Base-by-base conservation (phyloP, 1,284 basidiomycete species). In the Takashimella koratensis region DNA sequence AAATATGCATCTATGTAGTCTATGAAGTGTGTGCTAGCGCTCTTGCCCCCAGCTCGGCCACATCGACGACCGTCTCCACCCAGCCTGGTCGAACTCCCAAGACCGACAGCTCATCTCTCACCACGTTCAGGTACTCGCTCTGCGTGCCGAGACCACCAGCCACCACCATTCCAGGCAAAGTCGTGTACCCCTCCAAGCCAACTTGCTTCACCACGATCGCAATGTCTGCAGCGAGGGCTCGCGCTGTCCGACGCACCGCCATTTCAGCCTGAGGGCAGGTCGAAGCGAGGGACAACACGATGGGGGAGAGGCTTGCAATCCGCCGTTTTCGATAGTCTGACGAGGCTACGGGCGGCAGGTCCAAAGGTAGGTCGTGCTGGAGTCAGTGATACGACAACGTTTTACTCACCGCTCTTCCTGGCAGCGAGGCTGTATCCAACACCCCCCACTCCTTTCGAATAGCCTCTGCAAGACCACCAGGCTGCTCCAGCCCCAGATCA, bases 241-340 rank as follows among this genome's bases (percentile, higher is more conserved):
- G 65, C 1, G 84, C 81, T 45, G 80, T 81, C 0, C 68, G 50
- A 6, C 2, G 45, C 76, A 23, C 73, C 70, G 13, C 89, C 72
- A n/a, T 87, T 80, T 20, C 75, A 71, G 45, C 84, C 59, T 5
- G 86, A 85, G 43, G 87, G 77, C 30, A 79, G 75, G 64, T 88
- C 85, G 3, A 68, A 65, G 86, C 86, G 2, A 84, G 82, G 3
- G 79, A 71, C 65, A 90, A 88, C 16, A 89, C 85, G 43, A 88
- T 70, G 1, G 87, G 87, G 3, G 84, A 77, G 16, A 89, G 82
- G 24, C 81, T 79, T 1, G 86, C 87, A 4, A 90, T 78, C 1
- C 87, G 82, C 63, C 86, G 85, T 77, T 90, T 87, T 51, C 85
- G 80, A 3, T 79, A 70, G 49, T 60, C 57, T 20, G 40, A 40